A percentile compares a stretch with the other conserved stretches of the same genome.
phyloP scores from a whole-genome alignment of 805 yeast species.

The Cephaloascus albidus region DNA sequence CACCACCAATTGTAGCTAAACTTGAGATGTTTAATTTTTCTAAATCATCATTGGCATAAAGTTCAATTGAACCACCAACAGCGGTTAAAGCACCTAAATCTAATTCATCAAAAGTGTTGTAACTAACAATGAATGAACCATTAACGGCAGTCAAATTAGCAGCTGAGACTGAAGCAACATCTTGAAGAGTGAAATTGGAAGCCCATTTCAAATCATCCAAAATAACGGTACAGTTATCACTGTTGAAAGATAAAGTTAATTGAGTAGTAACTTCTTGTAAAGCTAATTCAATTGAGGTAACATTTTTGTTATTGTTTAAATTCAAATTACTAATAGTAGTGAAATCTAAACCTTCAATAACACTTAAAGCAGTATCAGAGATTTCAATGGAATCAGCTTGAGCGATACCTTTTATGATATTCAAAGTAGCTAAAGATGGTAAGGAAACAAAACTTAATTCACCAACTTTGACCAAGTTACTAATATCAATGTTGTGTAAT shows the following conservation, averaged over 20 bases:
- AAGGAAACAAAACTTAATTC: slow-evolving; percentile 26
- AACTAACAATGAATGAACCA: slow-evolving; percentile 28
- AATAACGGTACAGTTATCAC: slow-evolving; percentile 21
- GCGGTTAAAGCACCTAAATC: slow-evolving; percentile 18
- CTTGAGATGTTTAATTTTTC: slow-evolving; percentile 16
- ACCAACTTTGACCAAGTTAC: slow-evolving; percentile 17
- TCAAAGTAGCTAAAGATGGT: slow-evolving; percentile 29
- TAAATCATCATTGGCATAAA: slow-evolving; percentile 33
- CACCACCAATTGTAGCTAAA: slow-evolving; percentile 28
- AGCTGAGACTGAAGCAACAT: slow-evolving; percentile 20
- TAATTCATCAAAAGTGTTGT: slow-evolving; percentile 25
- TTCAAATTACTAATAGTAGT: slow-evolving; percentile 21
- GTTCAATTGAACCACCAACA: slow-evolving; percentile 29
- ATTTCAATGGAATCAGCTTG: slow-evolving; percentile 21
- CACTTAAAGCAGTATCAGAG: slow-evolving; percentile 31
- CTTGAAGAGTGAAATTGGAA: slow-evolving; percentile 34
- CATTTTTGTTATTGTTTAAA: slow-evolving; percentile 34
- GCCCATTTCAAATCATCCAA: slow-evolving; percentile 29
- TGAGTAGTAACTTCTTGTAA: slow-evolving; percentile 22
- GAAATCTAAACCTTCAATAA: slow-evolving; percentile 19
- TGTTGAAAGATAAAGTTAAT: slow-evolving; percentile 30
- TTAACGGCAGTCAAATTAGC: slow-evolving; percentile 25
- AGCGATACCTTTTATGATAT: slow-evolving; percentile 24
- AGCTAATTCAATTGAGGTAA: slow-evolving; percentile 22
- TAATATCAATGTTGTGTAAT: slow-evolving; percentile 24